Conservation (phyloP, 2,329 filamentous ascomycete species). For the Epichloe sp. region DNA sequence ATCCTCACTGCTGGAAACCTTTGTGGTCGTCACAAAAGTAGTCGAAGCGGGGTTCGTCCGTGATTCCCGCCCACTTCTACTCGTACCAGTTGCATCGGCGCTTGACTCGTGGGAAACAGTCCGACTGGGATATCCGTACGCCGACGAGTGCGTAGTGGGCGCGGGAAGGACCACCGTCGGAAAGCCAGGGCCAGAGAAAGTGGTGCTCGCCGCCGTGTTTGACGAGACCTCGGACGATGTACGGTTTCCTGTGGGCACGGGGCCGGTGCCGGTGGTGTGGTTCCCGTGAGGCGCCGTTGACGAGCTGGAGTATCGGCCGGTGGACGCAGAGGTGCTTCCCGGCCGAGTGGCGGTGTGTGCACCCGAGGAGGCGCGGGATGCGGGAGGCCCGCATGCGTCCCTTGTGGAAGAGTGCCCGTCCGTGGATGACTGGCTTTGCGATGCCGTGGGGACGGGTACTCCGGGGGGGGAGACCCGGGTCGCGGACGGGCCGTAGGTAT, state of each 20-base stretch:
- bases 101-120: neutral
- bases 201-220: neutral
- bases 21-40: conserved; percentile 1
- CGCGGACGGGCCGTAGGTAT: too few species aligned
- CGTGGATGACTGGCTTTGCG: neutral
- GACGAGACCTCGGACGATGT: neutral
- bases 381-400: neutral
- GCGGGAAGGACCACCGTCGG: neutral
- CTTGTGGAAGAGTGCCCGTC: neutral
- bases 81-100: neutral
- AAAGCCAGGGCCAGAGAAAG: neutral
- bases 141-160: neutral
- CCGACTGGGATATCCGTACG: neutral
- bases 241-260: neutral
- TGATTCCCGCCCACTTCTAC: neutral
- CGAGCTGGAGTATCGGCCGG: neutral
- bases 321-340: neutral
- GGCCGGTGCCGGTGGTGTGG: neutral
- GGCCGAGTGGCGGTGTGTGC: neutral
- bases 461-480: too few species aligned
- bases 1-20: neutral
- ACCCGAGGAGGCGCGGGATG: too few species aligned
- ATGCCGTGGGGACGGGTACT: neutral
- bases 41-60: neutral
- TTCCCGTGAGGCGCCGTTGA: neutral